Percentiles rank a stretch among this genome's conserved stretches.
phyloP scores from a whole-genome alignment of 352 stramenopile genomes.

The Pythium aquatile region DNA sequence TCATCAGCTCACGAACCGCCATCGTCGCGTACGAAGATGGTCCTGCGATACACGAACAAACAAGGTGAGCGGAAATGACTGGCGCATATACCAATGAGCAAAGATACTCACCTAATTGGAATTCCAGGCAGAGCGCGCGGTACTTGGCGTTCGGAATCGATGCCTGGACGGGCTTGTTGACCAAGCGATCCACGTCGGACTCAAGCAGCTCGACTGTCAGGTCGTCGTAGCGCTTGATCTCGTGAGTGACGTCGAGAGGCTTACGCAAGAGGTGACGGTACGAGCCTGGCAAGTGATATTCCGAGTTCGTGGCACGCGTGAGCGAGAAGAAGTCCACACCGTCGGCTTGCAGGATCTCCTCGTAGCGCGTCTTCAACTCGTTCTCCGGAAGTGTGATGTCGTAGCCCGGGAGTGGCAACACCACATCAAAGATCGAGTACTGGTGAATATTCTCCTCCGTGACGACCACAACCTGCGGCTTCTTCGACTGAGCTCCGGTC shows the following conservation, averaged over 20 bases:
- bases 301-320: conserved; percentile 69
- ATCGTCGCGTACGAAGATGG: conserved; percentile 95
- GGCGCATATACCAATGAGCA: not conserved
- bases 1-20: conserved; percentile 94
- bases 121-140: conserved; percentile 77
- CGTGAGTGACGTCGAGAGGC: conserved; percentile 85
- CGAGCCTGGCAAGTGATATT: conserved; percentile 92
- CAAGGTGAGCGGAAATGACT: not conserved
- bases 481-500: conserved; percentile 9
- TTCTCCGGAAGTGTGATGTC: conserved; percentile 90
- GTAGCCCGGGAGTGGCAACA: conserved; percentile 95
- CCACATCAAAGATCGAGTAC: conserved; percentile 94
- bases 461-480: conserved; percentile 48
- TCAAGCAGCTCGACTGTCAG: conserved; percentile 88
- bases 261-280: conserved; percentile 93
- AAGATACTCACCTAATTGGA: conserved; percentile 57
- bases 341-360: conserved; percentile 58
- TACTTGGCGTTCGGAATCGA: conserved; percentile 67
- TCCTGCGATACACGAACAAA: conserved; percentile 26
- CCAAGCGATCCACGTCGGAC: conserved; percentile 91
- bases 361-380: conserved; percentile 60
- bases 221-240: conserved; percentile 93
- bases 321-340: conserved; percentile 70
- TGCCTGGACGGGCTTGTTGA: conserved; percentile 29
- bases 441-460: conserved; percentile 88